Conservation (phyloP, 306 rosid species). For the Cucurbita argyrosperma region DNA sequence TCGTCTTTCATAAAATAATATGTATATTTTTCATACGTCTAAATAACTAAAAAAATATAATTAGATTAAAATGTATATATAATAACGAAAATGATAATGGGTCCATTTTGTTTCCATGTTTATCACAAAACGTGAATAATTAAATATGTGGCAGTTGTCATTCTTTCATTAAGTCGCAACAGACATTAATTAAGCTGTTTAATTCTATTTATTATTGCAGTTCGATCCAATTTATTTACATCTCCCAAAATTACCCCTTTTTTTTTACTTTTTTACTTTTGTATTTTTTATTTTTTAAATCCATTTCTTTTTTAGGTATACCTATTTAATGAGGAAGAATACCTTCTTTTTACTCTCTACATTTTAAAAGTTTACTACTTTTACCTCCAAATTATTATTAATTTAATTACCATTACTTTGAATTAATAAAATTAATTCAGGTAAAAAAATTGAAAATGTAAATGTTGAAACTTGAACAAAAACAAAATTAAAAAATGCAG, state of each 20-base stretch:
- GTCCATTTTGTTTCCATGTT: background rate
- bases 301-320: background rate
- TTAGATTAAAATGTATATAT: background rate
- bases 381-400: too few relatives aligned
- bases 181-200: background rate
- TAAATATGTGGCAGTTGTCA: background rate
- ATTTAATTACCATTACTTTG: too few relatives aligned
- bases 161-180: conserved; percentile 2
- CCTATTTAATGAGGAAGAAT: background rate
- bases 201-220: background rate
- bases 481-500: too few relatives aligned
- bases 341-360: background rate
- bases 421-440: too few relatives aligned
- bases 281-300: background rate
- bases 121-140: background rate
- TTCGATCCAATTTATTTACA: background rate
- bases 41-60: background rate
- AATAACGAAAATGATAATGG: background rate
- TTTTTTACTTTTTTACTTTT: background rate
- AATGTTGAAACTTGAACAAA: too few relatives aligned
- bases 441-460: too few relatives aligned
- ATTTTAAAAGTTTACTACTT: too few relatives aligned
- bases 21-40: background rate
- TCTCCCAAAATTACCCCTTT: background rate
- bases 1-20: too few relatives aligned